These are phyloP conservation scores for Sphagnum fallax DNA, from an alignment of 228 moss, liverwort and hornwort genomes.

Conservation along the genomic window DNA sequence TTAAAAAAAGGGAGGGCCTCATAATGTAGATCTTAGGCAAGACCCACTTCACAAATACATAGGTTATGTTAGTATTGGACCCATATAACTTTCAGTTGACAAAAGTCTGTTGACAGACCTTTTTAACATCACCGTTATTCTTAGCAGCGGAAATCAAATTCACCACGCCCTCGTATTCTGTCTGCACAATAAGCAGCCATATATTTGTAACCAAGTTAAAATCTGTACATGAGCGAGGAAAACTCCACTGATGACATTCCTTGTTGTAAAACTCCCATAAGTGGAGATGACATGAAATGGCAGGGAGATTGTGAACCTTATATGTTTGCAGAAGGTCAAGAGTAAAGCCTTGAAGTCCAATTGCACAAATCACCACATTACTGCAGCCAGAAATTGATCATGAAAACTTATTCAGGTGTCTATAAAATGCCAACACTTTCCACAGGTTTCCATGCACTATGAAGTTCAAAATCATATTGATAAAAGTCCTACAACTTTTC, in stretches of 20 bases:
- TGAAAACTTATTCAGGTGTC: not conserved
- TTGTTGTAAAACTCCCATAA: not conserved
- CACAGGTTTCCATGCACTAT: too few species aligned
- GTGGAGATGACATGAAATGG: not conserved
- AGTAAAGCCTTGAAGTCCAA: constrained; percentile 60
- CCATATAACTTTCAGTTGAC: too few species aligned
- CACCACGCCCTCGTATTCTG: constrained; percentile 79
- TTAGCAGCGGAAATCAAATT: constrained; percentile 86
- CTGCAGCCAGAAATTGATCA: constrained; percentile 19
- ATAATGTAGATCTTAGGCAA: too few species aligned
- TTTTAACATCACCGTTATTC: constrained; percentile 81
- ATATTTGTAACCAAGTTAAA: not conserved
- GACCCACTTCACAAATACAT: too few species aligned
- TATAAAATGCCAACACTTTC: too few species aligned
- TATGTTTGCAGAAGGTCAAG: constrained; percentile 75
- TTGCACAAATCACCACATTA: constrained; percentile 71
- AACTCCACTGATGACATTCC: not conserved
- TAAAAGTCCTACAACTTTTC: too few species aligned
- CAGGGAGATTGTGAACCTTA: constrained; percentile 23
- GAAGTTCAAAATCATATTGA: too few species aligned
- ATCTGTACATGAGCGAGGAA: not conserved
- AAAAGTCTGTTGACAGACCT: constrained; percentile 23
- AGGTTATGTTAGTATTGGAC: too few species aligned
- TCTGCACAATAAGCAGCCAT: constrained; percentile 22
- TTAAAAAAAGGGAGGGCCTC: too few species aligned